Evolutionary conservation across 106 monocot species (phyloP), one percentile per base, ranked within the genome.

Genomic region (Apostasia shenzhenica): DNA sequence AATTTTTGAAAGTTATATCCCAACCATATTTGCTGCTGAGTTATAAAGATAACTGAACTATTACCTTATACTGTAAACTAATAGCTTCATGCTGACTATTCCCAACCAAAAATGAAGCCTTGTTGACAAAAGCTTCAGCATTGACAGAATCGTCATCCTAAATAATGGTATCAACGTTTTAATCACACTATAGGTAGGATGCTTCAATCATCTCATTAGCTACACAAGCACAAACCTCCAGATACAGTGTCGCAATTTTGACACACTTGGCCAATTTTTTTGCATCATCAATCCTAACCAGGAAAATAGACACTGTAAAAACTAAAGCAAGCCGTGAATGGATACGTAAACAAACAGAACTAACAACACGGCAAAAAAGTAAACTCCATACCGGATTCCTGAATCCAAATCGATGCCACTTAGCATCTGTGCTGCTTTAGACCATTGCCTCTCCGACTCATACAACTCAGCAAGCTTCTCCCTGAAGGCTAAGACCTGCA

Each of bases 401-500:
- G 93, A 90, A 61, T 99, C 99, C 74, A 93, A 77, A 70, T 99
- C 87, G 73, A 99, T 99, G 48, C 99, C 93, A 78, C 99, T 99
- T 56, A 99, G 83, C 99, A 93, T 93, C 55, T 90, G 89, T 56
- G 99, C 99, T 62, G 99, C 99, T 79, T 90, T 90, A 14, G 99
- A 93, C 99, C 99, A 99, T 62, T 99, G 79, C 55, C 88, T 87
- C 71, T 99, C 93, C 53, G 93, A 90, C 79, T 99, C 99, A 85
- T 99, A 99, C 62, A 99, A 60, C 72, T 93, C 93, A 48, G 99
- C 93, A 68, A 99, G 90, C 75, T 99, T 99, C 78, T 99, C 99
- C 62, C 99, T 85, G 56, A 99, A 88, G 11, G 90, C 73, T 51
- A 93, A 73, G 7, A 99, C 99, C 99, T 99, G 83, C 70, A 71